Conservation (phyloP, 345 rosid species). For the Viola odorata region DNA sequence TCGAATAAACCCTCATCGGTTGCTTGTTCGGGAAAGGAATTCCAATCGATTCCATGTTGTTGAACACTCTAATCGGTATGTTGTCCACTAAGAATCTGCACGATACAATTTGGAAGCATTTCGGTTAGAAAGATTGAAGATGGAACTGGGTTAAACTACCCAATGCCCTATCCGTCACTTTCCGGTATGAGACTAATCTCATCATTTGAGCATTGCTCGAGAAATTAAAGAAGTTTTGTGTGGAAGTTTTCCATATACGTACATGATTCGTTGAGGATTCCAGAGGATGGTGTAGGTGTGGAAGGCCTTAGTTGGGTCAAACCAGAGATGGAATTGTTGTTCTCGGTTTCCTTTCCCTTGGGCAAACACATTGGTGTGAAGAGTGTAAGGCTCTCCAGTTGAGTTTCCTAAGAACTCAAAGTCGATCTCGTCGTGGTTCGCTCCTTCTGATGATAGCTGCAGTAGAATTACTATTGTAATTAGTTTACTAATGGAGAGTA, state of each 20-base stretch:
- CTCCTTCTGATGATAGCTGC: neutral
- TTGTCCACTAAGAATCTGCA: constrained; percentile 2
- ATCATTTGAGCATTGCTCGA: too few species aligned
- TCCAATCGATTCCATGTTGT: neutral
- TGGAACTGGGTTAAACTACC: neutral
- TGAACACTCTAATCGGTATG: constrained; percentile 4
- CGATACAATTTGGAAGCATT: too few species aligned
- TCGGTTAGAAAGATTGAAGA: neutral
- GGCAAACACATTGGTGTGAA: neutral
- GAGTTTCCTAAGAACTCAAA: neutral
- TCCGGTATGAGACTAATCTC: neutral
- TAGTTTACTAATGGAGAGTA: too few species aligned
- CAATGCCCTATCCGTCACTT: neutral
- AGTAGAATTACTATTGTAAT: neutral
- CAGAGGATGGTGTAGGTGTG: neutral
- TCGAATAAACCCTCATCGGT: constrained; percentile 1
- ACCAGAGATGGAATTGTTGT: constrained; percentile 1
- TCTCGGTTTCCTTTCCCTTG: neutral
- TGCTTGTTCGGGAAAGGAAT: neutral
- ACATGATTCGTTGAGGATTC: neutral
- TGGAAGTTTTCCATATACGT: neutral
- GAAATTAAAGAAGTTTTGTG: neutral
- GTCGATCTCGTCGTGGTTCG: neutral
- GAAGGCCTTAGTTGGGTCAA: neutral
- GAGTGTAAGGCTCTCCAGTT: neutral